A percentile compares a stretch with the other conserved stretches of the same genome.
Evolutionary conservation across 768 basidiomycete genomes (phyloP).

Genomic region (Suillus sp.): DNA sequence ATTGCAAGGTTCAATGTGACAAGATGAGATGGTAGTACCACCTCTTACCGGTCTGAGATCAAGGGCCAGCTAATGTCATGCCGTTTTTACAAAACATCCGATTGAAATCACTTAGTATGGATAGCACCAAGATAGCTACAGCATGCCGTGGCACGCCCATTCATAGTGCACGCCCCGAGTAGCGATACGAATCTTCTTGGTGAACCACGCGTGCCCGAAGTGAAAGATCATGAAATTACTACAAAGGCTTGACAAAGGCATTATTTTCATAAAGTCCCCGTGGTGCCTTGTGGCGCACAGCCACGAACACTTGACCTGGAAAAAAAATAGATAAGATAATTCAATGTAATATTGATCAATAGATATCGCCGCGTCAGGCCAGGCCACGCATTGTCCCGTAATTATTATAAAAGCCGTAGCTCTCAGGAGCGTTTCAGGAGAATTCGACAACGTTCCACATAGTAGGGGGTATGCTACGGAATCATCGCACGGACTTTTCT

Average conservation of each 20-base stretch:
- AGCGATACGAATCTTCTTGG: slow-evolving; percentile 7
- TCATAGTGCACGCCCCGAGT: slow-evolving; percentile 4
- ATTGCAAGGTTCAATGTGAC: slow-evolving; percentile 3
- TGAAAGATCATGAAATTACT: not conserved
- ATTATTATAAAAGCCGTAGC: slow-evolving; percentile 5
- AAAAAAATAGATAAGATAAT: slow-evolving; percentile 3
- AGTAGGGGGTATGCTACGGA: slow-evolving; percentile 1
- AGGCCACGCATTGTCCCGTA: slow-evolving; percentile 27
- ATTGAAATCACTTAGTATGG: not conserved
- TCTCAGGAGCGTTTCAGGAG: slow-evolving; percentile 2
- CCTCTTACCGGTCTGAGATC: slow-evolving; percentile 1
- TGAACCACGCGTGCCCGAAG: not conserved
- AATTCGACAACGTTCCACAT: not conserved
- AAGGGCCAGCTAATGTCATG: slow-evolving; percentile 4
- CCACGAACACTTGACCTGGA: not conserved
- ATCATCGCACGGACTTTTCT: slow-evolving; percentile 2
- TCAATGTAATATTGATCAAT: not conserved
- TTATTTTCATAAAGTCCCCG: slow-evolving; percentile 2
- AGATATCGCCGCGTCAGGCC: not conserved
- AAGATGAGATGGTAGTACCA: not conserved
- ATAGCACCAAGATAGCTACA: slow-evolving; percentile 7
- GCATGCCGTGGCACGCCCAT: not conserved
- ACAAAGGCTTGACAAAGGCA: not conserved
- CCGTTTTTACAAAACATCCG: slow-evolving; percentile 3
- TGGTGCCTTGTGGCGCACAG: not conserved